phyloP scores from a whole-genome alignment of 495 filamentous ascomycete species.

The Baudoinia panamericana region DNA sequence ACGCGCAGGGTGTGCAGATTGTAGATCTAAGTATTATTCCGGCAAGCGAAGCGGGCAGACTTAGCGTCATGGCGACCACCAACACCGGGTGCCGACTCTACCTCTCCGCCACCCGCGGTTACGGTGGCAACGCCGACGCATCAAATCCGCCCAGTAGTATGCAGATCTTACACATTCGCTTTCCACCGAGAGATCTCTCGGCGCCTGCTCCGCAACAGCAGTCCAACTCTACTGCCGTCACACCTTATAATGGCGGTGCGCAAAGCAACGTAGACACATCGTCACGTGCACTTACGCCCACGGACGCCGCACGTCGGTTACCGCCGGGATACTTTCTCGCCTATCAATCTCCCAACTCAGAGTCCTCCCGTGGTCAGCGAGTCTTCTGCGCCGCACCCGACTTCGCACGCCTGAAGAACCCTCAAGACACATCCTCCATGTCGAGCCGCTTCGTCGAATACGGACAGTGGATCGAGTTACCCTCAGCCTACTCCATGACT shows the following conservation, averaged over 20 bases:
- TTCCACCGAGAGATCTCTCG: constrained; percentile 50
- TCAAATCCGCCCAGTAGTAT: constrained; percentile 74
- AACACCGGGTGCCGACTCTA: constrained; percentile 83
- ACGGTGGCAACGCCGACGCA: constrained; percentile 38
- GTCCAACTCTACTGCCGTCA: constrained; percentile 10
- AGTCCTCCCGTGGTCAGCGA: constrained; percentile 19
- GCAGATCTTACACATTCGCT: constrained; percentile 90
- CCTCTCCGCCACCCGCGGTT: constrained; percentile 73
- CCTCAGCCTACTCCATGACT: constrained; percentile 11
- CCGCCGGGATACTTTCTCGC: constrained; percentile 68
- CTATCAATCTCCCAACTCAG: constrained; percentile 1
- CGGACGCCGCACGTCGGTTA: constrained; percentile 39
- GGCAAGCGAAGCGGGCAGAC: constrained; percentile 61
- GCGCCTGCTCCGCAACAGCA: background rate
- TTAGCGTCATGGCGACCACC: constrained; percentile 84
- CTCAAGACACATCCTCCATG: constrained; percentile 31
- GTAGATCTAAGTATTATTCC: constrained; percentile 76
- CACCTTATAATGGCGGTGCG: constrained; percentile 9
- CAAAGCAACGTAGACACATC: constrained; percentile 28
- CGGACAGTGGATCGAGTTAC: constrained; percentile 58
- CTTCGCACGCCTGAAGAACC: constrained; percentile 58
- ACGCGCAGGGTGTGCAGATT: constrained; percentile 46
- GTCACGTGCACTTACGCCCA: constrained; percentile 20
- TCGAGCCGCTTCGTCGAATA: constrained; percentile 45
- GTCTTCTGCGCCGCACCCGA: constrained; percentile 83